Conservation (phyloP, 1,284 basidiomycete genomes). For the Ganoderma boninense region DNA sequence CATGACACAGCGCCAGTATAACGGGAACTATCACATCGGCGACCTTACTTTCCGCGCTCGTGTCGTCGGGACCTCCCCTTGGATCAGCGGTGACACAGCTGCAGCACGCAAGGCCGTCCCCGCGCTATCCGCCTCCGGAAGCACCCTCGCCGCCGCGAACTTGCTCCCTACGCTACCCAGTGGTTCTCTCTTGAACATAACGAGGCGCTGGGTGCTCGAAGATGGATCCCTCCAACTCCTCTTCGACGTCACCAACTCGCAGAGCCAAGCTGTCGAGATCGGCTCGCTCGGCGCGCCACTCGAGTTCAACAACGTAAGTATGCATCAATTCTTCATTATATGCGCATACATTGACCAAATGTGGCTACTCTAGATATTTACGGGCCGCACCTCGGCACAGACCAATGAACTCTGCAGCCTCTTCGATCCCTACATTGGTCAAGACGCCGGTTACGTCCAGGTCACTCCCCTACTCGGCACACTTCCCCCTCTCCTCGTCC, state of each 20-base stretch:
- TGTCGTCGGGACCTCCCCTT: constrained; percentile 52
- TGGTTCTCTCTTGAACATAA: constrained; percentile 56
- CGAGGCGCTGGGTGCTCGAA: constrained; percentile 59
- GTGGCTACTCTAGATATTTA: constrained; percentile 55
- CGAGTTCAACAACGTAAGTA: constrained; percentile 68
- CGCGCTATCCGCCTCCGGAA: constrained; percentile 49
- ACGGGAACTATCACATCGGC: constrained; percentile 64
- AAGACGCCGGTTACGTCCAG: constrained; percentile 61
- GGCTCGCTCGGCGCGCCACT: constrained; percentile 62
- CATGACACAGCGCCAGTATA: constrained; percentile 57
- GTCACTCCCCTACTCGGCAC: constrained; percentile 65
- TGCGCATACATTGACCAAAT: neutral
- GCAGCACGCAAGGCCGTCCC: constrained; percentile 53
- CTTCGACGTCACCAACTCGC: constrained; percentile 60
- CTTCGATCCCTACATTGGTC: constrained; percentile 66
- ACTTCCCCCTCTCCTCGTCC: constrained; percentile 59
- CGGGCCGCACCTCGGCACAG: constrained; percentile 56
- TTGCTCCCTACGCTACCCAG: constrained; percentile 58
- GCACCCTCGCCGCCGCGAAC: constrained; percentile 57
- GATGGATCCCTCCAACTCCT: constrained; percentile 54
- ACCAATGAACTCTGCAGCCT: constrained; percentile 63
- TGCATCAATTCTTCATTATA: constrained; percentile 20
- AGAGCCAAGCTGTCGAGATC: constrained; percentile 58
- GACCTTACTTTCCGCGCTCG: constrained; percentile 65
- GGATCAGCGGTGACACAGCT: constrained; percentile 59